phyloP scores from a whole-genome alignment of 2,329 filamentous ascomycete species.

The Mycosphaerelloides madeirae region DNA sequence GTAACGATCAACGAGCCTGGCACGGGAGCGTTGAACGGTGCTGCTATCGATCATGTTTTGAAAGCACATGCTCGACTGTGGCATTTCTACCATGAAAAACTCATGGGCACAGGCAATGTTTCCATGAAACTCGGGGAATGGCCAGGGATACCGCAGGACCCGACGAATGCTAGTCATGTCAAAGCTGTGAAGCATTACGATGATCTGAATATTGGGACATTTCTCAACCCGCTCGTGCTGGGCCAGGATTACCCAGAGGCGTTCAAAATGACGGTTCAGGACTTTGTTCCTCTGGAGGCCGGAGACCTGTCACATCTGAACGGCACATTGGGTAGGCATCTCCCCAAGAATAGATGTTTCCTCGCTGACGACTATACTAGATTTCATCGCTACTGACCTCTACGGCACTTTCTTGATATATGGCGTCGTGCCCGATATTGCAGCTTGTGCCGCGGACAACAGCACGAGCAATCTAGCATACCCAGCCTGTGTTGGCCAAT shows the following conservation, averaged over 20 bases:
- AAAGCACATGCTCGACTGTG: conserved; percentile 19
- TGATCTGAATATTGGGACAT: conserved; percentile 43
- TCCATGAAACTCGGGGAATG: conserved; percentile 46
- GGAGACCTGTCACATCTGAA: conserved; percentile 40
- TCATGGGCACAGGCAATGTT: too few relatives aligned
- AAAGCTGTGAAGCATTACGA: conserved; percentile 45
- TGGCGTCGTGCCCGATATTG: conserved; percentile 12
- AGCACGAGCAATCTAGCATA: conserved; percentile 26
- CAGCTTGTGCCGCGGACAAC: conserved; percentile 30
- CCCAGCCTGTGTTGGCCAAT: conserved; percentile 31
- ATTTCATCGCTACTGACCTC: conserved; percentile 16
- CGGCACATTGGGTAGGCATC: conserved; percentile 7
- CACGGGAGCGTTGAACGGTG: conserved; percentile 1
- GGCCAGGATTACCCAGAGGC: conserved; percentile 49
- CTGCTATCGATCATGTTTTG: conserved; percentile 13
- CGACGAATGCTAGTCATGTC: conserved; percentile 39
- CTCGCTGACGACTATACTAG: background rate
- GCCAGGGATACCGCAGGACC: conserved; percentile 35
- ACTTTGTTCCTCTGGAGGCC: conserved; percentile 45
- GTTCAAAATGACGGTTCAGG: conserved; percentile 43
- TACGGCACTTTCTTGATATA: conserved; percentile 16
- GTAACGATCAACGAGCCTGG: conserved; percentile 41
- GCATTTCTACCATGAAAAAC: conserved; percentile 49
- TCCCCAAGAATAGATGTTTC: background rate
- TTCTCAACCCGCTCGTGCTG: conserved; percentile 50